Conservation (phyloP, 2,329 filamentous ascomycete genomes). For the Cladophialophora bantiana region DNA sequence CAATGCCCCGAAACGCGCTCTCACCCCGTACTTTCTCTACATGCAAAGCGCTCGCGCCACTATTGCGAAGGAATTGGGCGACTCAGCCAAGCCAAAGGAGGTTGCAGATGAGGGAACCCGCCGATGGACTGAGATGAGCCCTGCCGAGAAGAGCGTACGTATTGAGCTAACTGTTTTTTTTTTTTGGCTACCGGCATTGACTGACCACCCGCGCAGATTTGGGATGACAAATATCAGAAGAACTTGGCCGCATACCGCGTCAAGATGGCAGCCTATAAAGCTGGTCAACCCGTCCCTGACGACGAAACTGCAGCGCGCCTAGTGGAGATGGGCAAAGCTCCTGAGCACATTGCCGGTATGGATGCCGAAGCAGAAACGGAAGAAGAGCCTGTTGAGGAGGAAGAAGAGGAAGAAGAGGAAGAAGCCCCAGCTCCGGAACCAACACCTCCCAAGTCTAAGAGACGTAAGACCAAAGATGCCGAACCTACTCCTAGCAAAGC, state of each 20-base stretch:
- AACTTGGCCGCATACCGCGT: conserved; percentile 65
- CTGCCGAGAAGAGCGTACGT: conserved; percentile 72
- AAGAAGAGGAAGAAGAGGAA: conserved; percentile 46
- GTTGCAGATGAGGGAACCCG: conserved; percentile 86
- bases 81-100: conserved; percentile 80
- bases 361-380: conserved; percentile 48
- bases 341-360: conserved; percentile 33
- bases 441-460: conserved; percentile 53
- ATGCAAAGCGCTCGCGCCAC: conserved; percentile 85
- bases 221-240: conserved; percentile 64
- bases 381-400: conserved; percentile 44
- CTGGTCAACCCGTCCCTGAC: conserved; percentile 52
- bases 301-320: conserved; percentile 56
- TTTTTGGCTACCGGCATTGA: not conserved
- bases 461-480: conserved; percentile 52
- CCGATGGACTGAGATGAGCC: conserved; percentile 80
- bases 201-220: conserved; percentile 49
- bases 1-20: conserved; percentile 90
- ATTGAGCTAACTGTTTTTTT: not conserved
- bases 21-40: conserved; percentile 95
- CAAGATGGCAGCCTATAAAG: conserved; percentile 64
- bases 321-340: conserved; percentile 47
- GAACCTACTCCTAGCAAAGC: conserved; percentile 47
- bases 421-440: conserved; percentile 52
- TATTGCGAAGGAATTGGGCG: conserved; percentile 78